Conservation (phyloP, 2,329 filamentous ascomycete species). For the Massarina eburnea region DNA sequence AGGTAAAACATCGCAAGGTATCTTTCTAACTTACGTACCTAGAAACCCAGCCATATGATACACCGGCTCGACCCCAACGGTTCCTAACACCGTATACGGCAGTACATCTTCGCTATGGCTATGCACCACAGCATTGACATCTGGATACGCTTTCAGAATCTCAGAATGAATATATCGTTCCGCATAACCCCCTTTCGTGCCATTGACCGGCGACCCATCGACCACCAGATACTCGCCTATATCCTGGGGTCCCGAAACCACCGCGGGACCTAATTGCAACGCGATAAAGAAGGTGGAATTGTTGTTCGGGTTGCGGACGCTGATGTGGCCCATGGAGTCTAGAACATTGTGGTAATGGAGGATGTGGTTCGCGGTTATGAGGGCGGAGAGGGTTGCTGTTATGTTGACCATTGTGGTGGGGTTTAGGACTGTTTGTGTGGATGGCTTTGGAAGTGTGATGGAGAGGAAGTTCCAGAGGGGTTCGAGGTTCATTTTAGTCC, state of each 20-base stretch:
- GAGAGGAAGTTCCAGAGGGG: background rate
- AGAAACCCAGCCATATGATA: constrained; percentile 44
- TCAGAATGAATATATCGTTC: constrained; percentile 45
- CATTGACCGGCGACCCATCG: constrained; percentile 30
- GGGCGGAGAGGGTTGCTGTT: constrained; percentile 24
- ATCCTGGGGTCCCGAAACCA: constrained; percentile 38
- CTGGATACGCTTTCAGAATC: constrained; percentile 41
- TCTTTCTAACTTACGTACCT: too few relatives aligned
- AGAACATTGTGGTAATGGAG: constrained; percentile 53
- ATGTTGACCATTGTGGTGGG: constrained; percentile 19
- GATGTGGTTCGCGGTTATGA: constrained; percentile 52
- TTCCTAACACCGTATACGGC: constrained; percentile 28
- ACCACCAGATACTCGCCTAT: constrained; percentile 42
- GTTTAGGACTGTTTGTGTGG: too few relatives aligned
- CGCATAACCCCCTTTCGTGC: constrained; percentile 26
- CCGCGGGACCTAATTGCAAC: constrained; percentile 33
- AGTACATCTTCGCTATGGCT: constrained; percentile 41
- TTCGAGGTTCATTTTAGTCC: too few relatives aligned
- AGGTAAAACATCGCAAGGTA: too few relatives aligned
- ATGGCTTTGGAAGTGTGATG: too few relatives aligned
- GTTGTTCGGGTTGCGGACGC: constrained; percentile 50
- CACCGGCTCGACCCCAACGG: constrained; percentile 15
- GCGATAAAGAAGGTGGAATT: constrained; percentile 46
- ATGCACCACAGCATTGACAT: constrained; percentile 43
- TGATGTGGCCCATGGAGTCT: constrained; percentile 57